Evolutionary conservation across 352 stramenopile species (phyloP).

Genomic region (Aphanomyces cochlioides): DNA sequence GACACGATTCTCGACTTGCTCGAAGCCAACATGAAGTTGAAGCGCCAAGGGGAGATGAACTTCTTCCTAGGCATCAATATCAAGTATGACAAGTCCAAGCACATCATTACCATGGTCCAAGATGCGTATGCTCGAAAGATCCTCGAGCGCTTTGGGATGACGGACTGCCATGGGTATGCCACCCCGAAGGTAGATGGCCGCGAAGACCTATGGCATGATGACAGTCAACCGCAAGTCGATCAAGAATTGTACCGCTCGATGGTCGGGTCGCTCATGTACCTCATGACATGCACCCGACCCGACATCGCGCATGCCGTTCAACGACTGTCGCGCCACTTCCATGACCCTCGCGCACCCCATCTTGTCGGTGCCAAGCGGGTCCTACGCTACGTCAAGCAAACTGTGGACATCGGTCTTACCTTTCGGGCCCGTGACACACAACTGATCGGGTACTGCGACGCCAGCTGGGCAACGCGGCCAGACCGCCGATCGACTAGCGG

Average conservation of each 20-base stretch:
- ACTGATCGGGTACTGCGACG: conserved; percentile 2
- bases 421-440: not conserved
- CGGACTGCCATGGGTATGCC: not conserved
- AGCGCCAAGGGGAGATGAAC: conserved; percentile 19
- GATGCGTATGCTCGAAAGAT: conserved; percentile 27
- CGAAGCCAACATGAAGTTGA: conserved; percentile 8
- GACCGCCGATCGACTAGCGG: conserved; percentile 17
- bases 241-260: conserved; percentile 16
- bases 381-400: conserved; percentile 7
- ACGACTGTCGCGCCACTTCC: conserved; percentile 6
- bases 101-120: conserved; percentile 8
- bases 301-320: conserved; percentile 32
- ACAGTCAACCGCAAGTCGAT: not conserved
- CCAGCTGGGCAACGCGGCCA: conserved; percentile 23
- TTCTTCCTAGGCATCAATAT: conserved; percentile 18
- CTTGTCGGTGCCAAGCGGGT: conserved; percentile 7
- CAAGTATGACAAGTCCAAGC: not conserved
- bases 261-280: conserved; percentile 29
- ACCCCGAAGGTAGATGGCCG: conserved; percentile 26
- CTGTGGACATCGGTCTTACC: not conserved
- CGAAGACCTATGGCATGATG: conserved; percentile 14
- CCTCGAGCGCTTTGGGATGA: conserved; percentile 23
- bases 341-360: conserved; percentile 8
- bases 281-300: conserved; percentile 32
- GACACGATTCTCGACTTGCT: conserved; percentile 5